Evolutionary conservation across 2,329 filamentous ascomycete genomes (phyloP), one percentile per base, ranked within the genome.

Genomic region (Phialophora tarda): DNA sequence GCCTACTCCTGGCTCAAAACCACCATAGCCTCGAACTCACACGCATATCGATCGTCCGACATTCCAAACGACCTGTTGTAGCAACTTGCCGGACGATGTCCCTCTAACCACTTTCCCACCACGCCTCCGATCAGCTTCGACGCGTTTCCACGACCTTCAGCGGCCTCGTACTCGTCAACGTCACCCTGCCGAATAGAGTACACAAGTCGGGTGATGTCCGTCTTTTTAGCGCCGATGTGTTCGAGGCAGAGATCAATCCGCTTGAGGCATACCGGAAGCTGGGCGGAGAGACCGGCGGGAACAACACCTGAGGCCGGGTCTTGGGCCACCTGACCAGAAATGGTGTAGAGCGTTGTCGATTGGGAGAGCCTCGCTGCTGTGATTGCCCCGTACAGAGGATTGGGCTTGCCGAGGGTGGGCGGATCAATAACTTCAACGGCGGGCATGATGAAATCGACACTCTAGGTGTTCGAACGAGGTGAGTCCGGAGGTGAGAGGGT

Each of bases 1-100:
- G 28, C 30, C 28, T 21, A 12, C 17, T 57, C 24, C 28, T 57
- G 26, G 56, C 24, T 59, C 56, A 24, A 30, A 59, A 54, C 50
- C 50, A 28, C 50, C 50, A 54, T 28, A 1, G 41, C 41, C n/a
- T 47, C 41, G 12, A 47, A 47, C 41, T 47, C 41, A 47, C 41
- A 47, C 41, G 41, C 41, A 47, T 47, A 47, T 47, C 41, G 41
- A 47, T 47, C 41, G n/a, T 47, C 41, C 10, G 41, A 47, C 41
- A 47, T 47, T 17, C 41, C 41, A 14, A 47, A 47, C 41, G 41
- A 47, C 41, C 41, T 47, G 41, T 47, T 47, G n/a, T 47, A 47
- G 8, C 41, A 47, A 47, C 41, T 47, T 47, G 41, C 41, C 12
- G 41, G 41, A 14, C 41, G 41, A 47, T 47, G 41, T 47, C 41